These are phyloP conservation scores for Silene uniflora DNA, from an alignment of 148 eudicot genomes.

Conservation along the genomic window DNA sequence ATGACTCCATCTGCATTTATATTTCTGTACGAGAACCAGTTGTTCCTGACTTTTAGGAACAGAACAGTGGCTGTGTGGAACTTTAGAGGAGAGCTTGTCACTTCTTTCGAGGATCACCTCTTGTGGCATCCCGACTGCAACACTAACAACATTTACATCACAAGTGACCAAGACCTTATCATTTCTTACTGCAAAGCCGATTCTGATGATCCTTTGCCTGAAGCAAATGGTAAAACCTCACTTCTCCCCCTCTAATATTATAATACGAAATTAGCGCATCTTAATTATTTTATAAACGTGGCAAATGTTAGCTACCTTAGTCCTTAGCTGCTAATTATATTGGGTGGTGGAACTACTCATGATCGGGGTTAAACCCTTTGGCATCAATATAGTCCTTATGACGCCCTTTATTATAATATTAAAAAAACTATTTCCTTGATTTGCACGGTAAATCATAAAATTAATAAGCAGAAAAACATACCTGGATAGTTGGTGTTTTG, in stretches of 20 bases:
- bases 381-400: too few species aligned
- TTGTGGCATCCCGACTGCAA: constrained; percentile 99
- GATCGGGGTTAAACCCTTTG: too few species aligned
- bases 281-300: background rate
- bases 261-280: background rate
- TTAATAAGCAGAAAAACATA: too few species aligned
- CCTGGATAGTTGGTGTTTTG: background rate
- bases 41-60: constrained; percentile 84
- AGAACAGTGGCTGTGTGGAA: constrained; percentile 98
- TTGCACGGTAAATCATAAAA: too few species aligned
- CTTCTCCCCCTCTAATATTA: background rate
- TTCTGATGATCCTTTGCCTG: constrained; percentile 61
- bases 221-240: constrained; percentile 59
- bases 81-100: constrained; percentile 93
- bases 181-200: constrained; percentile 97
- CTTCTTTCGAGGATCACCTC: constrained; percentile 96
- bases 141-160: constrained; percentile 93
- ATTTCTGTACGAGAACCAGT: constrained; percentile 88
- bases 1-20: constrained; percentile 99
- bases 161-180: constrained; percentile 96
- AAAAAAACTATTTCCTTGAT: too few species aligned
- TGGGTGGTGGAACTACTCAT: background rate
- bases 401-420: too few species aligned
- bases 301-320: background rate
- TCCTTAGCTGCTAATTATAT: background rate